Percentiles rank a stretch among this genome's conserved stretches.
These are phyloP conservation scores for Comarum palustre DNA, from an alignment of 306 rosid genomes.

Conservation along the genomic window DNA sequence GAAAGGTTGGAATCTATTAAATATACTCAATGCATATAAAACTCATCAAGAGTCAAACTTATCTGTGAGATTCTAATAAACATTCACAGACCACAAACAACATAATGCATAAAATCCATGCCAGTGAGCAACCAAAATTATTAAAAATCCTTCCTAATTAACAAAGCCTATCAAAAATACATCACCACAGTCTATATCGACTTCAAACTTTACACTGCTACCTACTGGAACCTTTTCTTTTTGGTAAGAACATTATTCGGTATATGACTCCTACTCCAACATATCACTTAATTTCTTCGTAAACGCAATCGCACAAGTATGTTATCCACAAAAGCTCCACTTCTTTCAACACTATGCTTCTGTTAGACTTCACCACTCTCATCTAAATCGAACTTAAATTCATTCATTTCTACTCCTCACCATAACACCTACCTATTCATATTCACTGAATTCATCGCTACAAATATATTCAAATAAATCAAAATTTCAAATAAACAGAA, in stretches of 20 bases:
- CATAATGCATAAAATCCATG: not conserved
- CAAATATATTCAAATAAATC: too few species aligned
- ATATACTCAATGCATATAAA: not conserved
- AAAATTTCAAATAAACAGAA: not conserved
- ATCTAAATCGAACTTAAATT: constrained; percentile 1
- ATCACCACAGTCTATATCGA: not conserved
- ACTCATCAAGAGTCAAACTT: not conserved
- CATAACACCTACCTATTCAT: not conserved
- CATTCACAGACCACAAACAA: not conserved
- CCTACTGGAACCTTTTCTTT: not conserved
- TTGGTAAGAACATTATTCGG: not conserved
- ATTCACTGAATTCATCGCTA: not conserved
- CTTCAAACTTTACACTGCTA: not conserved
- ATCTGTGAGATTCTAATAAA: not conserved
- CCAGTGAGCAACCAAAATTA: constrained; percentile 2
- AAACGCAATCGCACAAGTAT: not conserved
- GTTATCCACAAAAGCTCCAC: not conserved
- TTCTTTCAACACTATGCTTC: not conserved
- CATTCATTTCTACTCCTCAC: not conserved
- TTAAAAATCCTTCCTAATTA: not conserved
- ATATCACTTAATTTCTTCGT: not conserved
- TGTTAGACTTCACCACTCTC: not conserved
- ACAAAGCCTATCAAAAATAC: constrained; percentile 1
- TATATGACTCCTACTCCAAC: not conserved
- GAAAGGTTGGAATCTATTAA: not conserved